A percentile compares a stretch with the other conserved stretches of the same genome.
These are phyloP conservation scores for Mucor lusitanicus DNA, from an alignment of 371 early-diverging fungal genomes.

Conservation along the genomic window DNA sequence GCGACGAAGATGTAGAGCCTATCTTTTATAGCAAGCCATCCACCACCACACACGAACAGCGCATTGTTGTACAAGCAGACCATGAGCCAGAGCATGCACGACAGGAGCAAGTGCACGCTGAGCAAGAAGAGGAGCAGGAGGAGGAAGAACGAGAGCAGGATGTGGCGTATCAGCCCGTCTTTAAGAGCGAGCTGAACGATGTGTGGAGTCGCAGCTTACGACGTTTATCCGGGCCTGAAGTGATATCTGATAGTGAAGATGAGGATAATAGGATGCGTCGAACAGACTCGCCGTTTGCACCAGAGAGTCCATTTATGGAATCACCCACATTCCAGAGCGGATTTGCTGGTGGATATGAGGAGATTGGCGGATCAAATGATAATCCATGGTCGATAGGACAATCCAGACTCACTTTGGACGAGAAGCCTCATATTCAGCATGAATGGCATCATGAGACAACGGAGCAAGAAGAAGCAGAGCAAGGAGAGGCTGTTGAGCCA, in stretches of 20 bases:
- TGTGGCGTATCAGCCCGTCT: constrained; percentile 7
- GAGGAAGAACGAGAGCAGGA: constrained; percentile 8
- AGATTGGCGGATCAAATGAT: constrained; percentile 25
- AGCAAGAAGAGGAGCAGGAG: not conserved
- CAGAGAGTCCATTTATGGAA: constrained; percentile 4
- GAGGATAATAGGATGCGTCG: constrained; percentile 16
- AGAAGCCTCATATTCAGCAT: not conserved
- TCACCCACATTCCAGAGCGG: constrained; percentile 7
- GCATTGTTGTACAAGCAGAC: not conserved
- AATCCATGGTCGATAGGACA: constrained; percentile 30
- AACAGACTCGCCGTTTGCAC: not conserved
- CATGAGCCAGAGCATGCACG: not conserved
- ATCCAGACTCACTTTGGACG: not conserved
- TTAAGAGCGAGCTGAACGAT: constrained; percentile 26
- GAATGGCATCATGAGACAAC: not conserved
- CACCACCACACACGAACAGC: not conserved
- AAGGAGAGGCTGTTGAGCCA: not conserved
- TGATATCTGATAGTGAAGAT: constrained; percentile 32
- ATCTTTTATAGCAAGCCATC: constrained; percentile 21
- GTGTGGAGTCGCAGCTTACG: constrained; percentile 22
- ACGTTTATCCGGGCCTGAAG: constrained; percentile 11
- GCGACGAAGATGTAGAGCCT: constrained; percentile 60
- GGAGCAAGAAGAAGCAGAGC: not conserved
- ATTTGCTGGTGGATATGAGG: constrained; percentile 25
- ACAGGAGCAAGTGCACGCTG: not conserved